phyloP scores from a whole-genome alignment of 441 rosid genomes.

The Euphorbia schlechtendalii region DNA sequence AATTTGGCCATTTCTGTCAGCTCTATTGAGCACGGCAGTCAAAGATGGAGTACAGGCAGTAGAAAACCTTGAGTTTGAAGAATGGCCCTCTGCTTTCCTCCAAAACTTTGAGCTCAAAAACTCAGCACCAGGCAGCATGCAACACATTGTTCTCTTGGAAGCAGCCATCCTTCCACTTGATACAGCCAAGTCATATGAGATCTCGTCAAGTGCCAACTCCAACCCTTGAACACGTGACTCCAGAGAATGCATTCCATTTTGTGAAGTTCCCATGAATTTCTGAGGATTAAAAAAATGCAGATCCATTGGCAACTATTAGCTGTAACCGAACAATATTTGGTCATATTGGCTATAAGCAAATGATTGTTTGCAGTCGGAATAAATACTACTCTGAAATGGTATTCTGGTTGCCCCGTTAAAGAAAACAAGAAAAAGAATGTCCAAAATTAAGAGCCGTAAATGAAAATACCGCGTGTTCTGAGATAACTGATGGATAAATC shows the following conservation, averaged over 20 bases:
- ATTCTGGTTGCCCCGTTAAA: not conserved
- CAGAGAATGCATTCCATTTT: constrained; percentile 65
- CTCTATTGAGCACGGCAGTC: constrained; percentile 28
- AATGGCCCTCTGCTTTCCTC: constrained; percentile 51
- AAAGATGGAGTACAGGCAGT: constrained; percentile 26
- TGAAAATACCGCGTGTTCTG: not conserved
- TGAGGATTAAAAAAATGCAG: constrained; percentile 21
- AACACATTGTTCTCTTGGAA: constrained; percentile 48
- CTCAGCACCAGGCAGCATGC: constrained; percentile 62
- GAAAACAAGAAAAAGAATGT: not conserved
- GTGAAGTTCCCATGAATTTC: constrained; percentile 85
- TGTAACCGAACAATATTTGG: not conserved
- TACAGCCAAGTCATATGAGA: constrained; percentile 79
- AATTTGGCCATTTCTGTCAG: constrained; percentile 27
- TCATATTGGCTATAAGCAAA: not conserved
- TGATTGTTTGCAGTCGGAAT: not conserved
- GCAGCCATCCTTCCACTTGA: constrained; percentile 68
- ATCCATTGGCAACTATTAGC: not conserved
- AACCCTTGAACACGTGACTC: constrained; percentile 88
- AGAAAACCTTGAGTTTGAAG: constrained; percentile 39
- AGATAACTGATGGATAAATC: not conserved
- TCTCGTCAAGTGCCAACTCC: constrained; percentile 83
- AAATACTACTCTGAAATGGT: not conserved
- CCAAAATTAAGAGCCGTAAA: not conserved
- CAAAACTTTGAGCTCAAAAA: constrained; percentile 68